Base-by-base conservation (phyloP, 768 basidiomycete species). In the Mycena floridula region DNA sequence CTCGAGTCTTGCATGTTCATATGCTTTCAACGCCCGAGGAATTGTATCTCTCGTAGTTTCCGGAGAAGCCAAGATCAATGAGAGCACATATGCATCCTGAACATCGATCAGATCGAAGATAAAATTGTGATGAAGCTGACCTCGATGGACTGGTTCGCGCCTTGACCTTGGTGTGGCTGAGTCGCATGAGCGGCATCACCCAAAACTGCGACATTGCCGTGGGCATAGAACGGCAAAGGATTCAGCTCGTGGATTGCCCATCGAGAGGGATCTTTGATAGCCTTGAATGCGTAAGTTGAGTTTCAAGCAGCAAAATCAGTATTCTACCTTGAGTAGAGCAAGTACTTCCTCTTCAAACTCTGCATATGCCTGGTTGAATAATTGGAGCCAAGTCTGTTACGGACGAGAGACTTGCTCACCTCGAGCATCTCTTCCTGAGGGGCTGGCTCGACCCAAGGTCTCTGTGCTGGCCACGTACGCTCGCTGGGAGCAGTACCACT, bases 371-470 rank as follows among this genome's bases (percentile, higher is more conserved):
- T 35, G 32, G 7, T 7, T 4, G 15, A 35, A 35, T 35, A 18
- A 35, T 15, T 3, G 32, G 32, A 35, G 4, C 32, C 13, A 64
- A 35, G 32, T 7, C 7, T 18, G 7, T 35, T 65, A 65, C 67
- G 65, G 65, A 3, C 15, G 13, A 35, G 7, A 35, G 13, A n/a
- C 15, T 35, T 35, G 18, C 32, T 15, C 18, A 35, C 32, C 3
- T 35, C 32, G 13, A 35, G 18, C 32, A 35, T 35, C 32, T 35
- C 32, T 4, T 7, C 15, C 13, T 13, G 32, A 35, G 13, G 15
- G 18, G 18, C 32, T 35, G 32, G 18, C 7, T 35, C 15, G 18
- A 35, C 32, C 32, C 32, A 35, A 4, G 32, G 32, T 18, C 13
- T 3, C 4, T 35, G 15, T 35, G 32, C 32, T 3, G 32, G 32